Percentiles rank a stretch among this genome's conserved stretches.
These are phyloP conservation scores for Ilyonectria destructans DNA, from an alignment of 2,329 filamentous ascomycete genomes.

Conservation along the genomic window DNA sequence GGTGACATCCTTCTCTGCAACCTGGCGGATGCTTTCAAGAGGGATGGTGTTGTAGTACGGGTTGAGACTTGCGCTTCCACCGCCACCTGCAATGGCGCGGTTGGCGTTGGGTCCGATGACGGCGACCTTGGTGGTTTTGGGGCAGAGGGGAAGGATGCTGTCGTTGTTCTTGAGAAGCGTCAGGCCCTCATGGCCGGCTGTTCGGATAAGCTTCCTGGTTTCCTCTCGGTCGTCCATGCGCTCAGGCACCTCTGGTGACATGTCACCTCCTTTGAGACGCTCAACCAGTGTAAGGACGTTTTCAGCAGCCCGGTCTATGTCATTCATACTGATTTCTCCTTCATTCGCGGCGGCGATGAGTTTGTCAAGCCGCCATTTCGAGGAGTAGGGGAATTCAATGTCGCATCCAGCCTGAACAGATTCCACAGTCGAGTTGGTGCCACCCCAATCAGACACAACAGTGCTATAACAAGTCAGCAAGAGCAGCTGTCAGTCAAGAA, in stretches of 20 bases:
- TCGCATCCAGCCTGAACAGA: constrained; percentile 71
- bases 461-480: constrained; percentile 56
- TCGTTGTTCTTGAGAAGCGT: constrained; percentile 77
- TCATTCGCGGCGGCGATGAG: constrained; percentile 68
- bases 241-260: constrained; percentile 71
- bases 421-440: constrained; percentile 70
- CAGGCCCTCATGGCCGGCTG: constrained; percentile 74
- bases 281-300: constrained; percentile 74
- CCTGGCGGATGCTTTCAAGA: constrained; percentile 71
- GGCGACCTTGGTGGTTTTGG: constrained; percentile 71
- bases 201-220: constrained; percentile 73
- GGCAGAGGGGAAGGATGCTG: constrained; percentile 71
- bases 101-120: constrained; percentile 80
- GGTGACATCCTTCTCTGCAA: constrained; percentile 69
- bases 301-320: constrained; percentile 72
- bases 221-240: constrained; percentile 71
- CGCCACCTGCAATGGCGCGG: constrained; percentile 77
- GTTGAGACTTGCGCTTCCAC: constrained; percentile 78
- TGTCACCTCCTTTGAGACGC: constrained; percentile 73
- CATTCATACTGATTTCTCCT: constrained; percentile 63
- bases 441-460: constrained; percentile 74
- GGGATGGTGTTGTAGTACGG: constrained; percentile 79
- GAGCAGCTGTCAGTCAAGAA: background rate
- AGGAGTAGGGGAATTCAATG: constrained; percentile 72
- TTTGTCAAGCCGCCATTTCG: constrained; percentile 72